Base-by-base conservation (phyloP, 352 stramenopile genomes). In the Globisporangium viniferum region DNA sequence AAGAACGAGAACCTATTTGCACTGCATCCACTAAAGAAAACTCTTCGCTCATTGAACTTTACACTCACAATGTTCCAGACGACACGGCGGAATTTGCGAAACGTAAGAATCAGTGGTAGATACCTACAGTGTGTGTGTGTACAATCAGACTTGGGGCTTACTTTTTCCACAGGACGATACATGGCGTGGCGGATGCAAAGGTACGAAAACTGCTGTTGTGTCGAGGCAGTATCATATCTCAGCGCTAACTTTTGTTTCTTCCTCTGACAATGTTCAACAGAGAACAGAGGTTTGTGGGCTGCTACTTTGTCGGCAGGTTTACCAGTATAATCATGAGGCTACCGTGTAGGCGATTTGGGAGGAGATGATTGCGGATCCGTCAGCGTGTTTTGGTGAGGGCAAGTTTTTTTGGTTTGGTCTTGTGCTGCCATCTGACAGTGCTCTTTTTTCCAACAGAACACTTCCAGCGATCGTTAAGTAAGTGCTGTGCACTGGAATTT, bases 361-460 rank as follows among this genome's bases (percentile, higher is more conserved):
- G 78, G 88, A 94, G 66, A 95, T 95, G 88, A 86, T 95, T 62
- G 88, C 88, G 29, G 85, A 95, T 73, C 88, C 88, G 3, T 87
- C 86, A 22, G 80, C 81, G 4, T 95, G 88, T 59, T 92, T 95
- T 36, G 79, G 88, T 94, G 14, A 58, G 65, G n/a, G 18, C 18
- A 49, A 35, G 9, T 15, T 15, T 44, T 22, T 27, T 31, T n/a
- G 0, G 12, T 12, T 31, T 2, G 5, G 7, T 54, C 1, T 15
- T 41, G 56, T 10, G 15, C 5, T n/a, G 14, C 24, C 6, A 44
- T 31, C 24, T 67, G 44, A 64, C 44, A 56, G 2, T 18, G 0
- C 27, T 4, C 5, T 7, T 58, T 10, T 66, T 8, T 29, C 44
- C 9, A 15, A 31, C 44, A 93, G 86, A 89, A 33, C 84, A 92